Base-by-base conservation (phyloP, 31 red algal species). In the Odonthalia washingtoniensis region DNA sequence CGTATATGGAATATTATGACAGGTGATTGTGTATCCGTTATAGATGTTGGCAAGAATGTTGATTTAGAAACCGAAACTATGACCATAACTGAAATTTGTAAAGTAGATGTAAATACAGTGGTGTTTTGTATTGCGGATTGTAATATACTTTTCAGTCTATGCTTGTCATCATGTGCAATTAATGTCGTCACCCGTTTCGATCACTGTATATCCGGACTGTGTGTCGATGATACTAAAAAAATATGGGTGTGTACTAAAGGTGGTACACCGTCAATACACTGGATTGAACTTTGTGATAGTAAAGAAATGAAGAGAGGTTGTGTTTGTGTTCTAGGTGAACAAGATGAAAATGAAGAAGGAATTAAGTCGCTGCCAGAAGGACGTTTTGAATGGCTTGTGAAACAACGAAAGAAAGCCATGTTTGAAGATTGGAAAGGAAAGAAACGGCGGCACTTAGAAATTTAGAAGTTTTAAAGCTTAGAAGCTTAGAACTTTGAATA, bases 381-480 rank as follows among this genome's bases (percentile, higher is more conserved):
- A 14, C 67, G 49, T 5, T 86, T 86, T 41, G 44, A 86, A 32
- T 86, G 83, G 83, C 5, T 86, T 30, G 34, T 36, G 24, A 3
- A 46, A 40, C 83, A 86, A 45, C 9, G 70, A 27, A 86, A 86
- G 70, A 67, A 53, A 41, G 44, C 63, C 24, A 86, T 86, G 83
- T 37, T 86, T 24, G 40, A 74, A 28, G 67, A 86, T 52, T 86
- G 83, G 83, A 86, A 86, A 70, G 83, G 83, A 44, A 86, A 86
- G 38, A 86, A 86, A 70, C 74, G 83, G 39, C 62, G 65, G 18
- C 83, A 86, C 41, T 27, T 86, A 37, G 83, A 86, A 21, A 75
- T 86, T 4, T 86, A 69, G 62, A n/a, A n/a, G n/a, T n/a, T n/a
- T n/a, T n/a, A n/a, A n/a, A n/a, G n/a, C n/a, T n/a, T n/a, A n/a